Evolutionary conservation across 768 basidiomycete genomes (phyloP), one percentile per base, ranked within the genome.

Genomic region (Collybia nuda): DNA sequence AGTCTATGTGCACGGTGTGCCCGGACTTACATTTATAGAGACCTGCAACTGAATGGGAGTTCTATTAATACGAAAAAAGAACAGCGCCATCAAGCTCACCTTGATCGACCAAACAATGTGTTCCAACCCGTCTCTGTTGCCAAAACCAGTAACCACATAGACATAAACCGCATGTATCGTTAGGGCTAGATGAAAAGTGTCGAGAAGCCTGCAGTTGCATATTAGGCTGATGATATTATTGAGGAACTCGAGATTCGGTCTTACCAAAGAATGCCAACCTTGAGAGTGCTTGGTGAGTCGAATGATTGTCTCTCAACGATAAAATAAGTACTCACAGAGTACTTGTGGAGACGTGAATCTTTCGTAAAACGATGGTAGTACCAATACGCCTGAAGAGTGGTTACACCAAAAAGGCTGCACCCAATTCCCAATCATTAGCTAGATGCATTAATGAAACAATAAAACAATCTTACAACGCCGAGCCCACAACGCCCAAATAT

Each of bases 361-460:
- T 62, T 60, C 15, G 60, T 58, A 56, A 64, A 77, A 12, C 66
- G 58, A 41, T 73, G 70, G 47, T 70, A 77, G 54, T 75, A 77
- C 61, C 63, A 65, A 50, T 70, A 72, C 11, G 65, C 55, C 46
- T 76, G 74, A 5, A 73, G 59, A 6, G 67, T 66, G 1, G 67
- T 75, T 44, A 73, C 62, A 17, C 75, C 75, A 36, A 67, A 76
- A 11, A 76, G 51, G 36, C 74, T 76, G 38, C 3, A 17, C 11
- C 37, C 11, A 21, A 19, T 22, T 29, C 24, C 19, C 12, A 18
- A 21, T 26, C 6, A 3, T n/a, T 11, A 29, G 18, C n/a, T 22
- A 5, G n/a, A 15, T 11, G 9, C 15, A 5, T 21, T 17, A 21
- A 14, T 12, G 15, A 18, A 36, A 38, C 5, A 18, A 39, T 18